Percentiles rank a stretch among this genome's conserved stretches.
phyloP scores from a whole-genome alignment of 345 rosid species.

The Euclidium syriacum region DNA sequence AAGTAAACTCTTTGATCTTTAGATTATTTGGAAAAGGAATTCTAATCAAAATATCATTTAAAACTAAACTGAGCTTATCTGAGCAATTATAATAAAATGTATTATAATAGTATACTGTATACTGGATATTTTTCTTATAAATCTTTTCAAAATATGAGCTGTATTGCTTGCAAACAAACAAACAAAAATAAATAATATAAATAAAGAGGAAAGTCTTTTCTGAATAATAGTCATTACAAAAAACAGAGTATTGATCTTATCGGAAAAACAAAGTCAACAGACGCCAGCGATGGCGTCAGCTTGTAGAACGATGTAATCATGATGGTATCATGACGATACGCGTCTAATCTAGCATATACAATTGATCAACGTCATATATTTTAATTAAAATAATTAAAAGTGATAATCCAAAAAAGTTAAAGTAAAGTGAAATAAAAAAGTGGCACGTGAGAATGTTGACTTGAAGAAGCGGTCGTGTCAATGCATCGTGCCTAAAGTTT shows the following conservation, averaged over 20 bases:
- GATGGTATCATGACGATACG: conserved; percentile 26
- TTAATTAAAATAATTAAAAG: neutral
- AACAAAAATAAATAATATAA: too few relatives aligned
- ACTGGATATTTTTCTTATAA: too few relatives aligned
- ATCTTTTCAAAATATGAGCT: too few relatives aligned
- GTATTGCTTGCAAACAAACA: too few relatives aligned
- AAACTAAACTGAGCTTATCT: too few relatives aligned
- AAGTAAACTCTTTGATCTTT: too few relatives aligned
- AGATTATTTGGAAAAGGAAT: too few relatives aligned
- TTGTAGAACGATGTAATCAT: conserved; percentile 15
- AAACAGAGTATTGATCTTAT: neutral
- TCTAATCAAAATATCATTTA: too few relatives aligned
- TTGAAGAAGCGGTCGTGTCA: conserved; percentile 17
- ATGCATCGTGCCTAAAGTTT: conserved; percentile 16
- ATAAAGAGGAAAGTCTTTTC: neutral
- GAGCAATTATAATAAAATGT: too few relatives aligned
- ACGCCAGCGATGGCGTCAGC: conserved; percentile 25
- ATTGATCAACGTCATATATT: neutral
- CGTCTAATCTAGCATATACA: neutral
- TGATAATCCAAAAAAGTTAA: neutral
- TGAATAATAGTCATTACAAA: neutral
- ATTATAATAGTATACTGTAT: too few relatives aligned
- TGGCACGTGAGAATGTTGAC: conserved; percentile 30
- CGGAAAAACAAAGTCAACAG: conserved; percentile 9
- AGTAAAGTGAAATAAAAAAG: neutral